Evolutionary conservation across 108 stramenopile species (phyloP).

Genomic region (Bacterosira constricta): DNA sequence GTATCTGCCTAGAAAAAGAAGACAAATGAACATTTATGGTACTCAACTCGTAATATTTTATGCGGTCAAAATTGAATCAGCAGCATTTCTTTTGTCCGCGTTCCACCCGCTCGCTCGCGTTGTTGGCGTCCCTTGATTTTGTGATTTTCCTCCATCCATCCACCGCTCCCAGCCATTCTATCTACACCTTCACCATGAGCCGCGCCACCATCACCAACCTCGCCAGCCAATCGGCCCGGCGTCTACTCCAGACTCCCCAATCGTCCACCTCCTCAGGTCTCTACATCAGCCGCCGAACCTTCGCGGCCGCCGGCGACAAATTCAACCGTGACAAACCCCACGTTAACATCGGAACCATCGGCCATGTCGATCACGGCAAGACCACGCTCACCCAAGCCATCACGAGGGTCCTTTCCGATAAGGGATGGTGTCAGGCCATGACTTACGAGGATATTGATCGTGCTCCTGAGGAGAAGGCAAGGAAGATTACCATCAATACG

Average conservation of each 20-base stretch:
- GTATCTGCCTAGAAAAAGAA: no score
- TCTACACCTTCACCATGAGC: conserved; percentile 11
- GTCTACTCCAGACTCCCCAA: conserved; percentile 1
- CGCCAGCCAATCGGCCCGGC: conserved; percentile 10
- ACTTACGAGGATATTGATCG: conserved; percentile 97
- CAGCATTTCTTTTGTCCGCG: no score
- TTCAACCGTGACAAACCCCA: conserved; percentile 95
- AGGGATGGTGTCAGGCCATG: conserved; percentile 86
- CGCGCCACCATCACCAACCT: conserved; percentile 15
- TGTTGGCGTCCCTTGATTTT: neutral
- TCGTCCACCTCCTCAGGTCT: conserved; percentile 4
- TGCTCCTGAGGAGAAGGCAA: conserved; percentile 97
- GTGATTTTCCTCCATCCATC: neutral
- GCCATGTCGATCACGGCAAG: conserved; percentile 99
- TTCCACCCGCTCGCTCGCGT: no score
- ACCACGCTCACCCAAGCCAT: conserved; percentile 99
- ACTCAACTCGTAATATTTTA: no score
- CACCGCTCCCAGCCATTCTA: neutral
- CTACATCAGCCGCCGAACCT: conserved; percentile 28
- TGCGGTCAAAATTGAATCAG: no score
- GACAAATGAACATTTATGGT: no score
- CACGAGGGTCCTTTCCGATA: conserved; percentile 95
- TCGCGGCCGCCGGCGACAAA: conserved; percentile 56
- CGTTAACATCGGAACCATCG: conserved; percentile 99
- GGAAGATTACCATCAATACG: conserved; percentile 96